These are phyloP conservation scores for Penicillium sp. DNA, from an alignment of 2,329 filamentous ascomycete genomes.

Conservation along the genomic window DNA sequence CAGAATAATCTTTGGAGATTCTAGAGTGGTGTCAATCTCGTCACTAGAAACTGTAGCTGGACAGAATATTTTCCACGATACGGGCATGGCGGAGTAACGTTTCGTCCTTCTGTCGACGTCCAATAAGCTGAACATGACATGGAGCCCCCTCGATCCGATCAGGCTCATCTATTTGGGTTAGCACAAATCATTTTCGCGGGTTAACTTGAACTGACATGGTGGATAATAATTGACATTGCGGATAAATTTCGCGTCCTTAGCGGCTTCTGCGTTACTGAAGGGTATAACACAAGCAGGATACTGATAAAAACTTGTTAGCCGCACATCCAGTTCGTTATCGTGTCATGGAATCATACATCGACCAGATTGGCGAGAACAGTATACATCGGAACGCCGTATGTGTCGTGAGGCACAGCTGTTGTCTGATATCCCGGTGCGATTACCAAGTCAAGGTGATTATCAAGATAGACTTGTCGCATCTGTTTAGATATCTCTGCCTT, in stretches of 20 bases:
- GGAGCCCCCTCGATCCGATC: slow-evolving; percentile 25
- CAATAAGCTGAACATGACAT: slow-evolving; percentile 30
- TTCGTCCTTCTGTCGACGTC: slow-evolving; percentile 29
- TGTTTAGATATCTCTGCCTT: slow-evolving; percentile 13
- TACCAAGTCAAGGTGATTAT: slow-evolving; percentile 27
- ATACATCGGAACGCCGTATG: slow-evolving; percentile 25
- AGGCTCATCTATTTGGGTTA: slow-evolving; percentile 15
- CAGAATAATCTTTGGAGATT: too few relatives aligned
- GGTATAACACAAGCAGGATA: slow-evolving; percentile 29
- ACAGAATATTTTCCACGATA: slow-evolving; percentile 15
- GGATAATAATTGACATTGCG: slow-evolving; percentile 25
- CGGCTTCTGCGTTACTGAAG: slow-evolving; percentile 19
- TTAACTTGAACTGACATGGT: slow-evolving; percentile 18
- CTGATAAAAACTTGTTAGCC: slow-evolving; percentile 11
- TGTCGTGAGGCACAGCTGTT: slow-evolving; percentile 27
- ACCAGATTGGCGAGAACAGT: slow-evolving; percentile 1
- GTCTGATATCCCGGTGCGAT: slow-evolving; percentile 28
- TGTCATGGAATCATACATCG: slow-evolving; percentile 17
- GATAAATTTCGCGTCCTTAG: slow-evolving; percentile 21
- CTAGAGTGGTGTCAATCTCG: too few relatives aligned
- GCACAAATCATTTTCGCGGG: neutral
- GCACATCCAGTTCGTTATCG: neutral
- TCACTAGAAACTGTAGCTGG: too few relatives aligned
- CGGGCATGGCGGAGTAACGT: slow-evolving; percentile 21
- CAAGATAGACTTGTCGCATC: slow-evolving; percentile 21